These are phyloP conservation scores for Solanum dulcamara DNA, from an alignment of 257 asterid species.

Conservation along the genomic window DNA sequence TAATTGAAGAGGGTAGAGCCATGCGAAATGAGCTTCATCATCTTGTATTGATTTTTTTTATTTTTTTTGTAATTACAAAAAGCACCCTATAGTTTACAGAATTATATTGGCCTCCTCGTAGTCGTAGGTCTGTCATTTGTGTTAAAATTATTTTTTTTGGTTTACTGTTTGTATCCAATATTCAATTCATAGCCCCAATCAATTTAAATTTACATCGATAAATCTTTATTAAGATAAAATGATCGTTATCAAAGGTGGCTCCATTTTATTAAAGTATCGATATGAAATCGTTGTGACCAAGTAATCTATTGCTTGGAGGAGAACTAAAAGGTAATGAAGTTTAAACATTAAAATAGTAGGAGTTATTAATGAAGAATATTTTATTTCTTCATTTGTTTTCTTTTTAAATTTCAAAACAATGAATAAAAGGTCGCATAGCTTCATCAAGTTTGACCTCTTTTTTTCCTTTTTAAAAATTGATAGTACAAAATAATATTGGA, in stretches of 20 bases:
- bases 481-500: background rate
- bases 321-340: background rate
- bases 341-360: background rate
- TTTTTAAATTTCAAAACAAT: background rate
- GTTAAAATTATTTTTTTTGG: background rate
- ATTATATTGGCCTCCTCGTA: background rate
- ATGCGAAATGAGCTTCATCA: slow-evolving; percentile 12
- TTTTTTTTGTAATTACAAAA: background rate
- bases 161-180: background rate
- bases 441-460: background rate
- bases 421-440: background rate
- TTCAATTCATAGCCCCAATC: fast-evolving
- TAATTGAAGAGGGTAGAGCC: background rate
- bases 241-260: background rate
- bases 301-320: background rate
- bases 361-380: background rate
- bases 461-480: background rate
- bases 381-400: background rate
- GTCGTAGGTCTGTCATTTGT: background rate
- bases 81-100: background rate
- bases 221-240: background rate
- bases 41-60: too few relatives aligned
- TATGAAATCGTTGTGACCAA: background rate
- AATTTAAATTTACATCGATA: fast-evolving
- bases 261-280: background rate